Base-by-base conservation (phyloP, 345 rosid species). In the Raphanus raphanistrum region DNA sequence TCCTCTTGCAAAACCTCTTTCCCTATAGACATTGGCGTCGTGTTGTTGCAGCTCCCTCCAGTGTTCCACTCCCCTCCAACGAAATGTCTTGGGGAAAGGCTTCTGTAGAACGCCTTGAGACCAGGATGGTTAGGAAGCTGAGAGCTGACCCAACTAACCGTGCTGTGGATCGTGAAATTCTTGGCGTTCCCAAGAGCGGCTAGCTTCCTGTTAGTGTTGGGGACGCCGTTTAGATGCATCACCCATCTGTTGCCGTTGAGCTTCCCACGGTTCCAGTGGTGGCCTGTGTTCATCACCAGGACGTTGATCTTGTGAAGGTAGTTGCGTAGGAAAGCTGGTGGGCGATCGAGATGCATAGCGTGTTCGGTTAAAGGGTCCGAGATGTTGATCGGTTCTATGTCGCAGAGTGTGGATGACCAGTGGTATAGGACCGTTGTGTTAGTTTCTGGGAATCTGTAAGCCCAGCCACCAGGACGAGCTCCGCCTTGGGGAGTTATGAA, bases 331-430 rank as follows among this genome's bases (percentile, higher is more conserved):
- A 92, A 92, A 4, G 89, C 87, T 25, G 95, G 97, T 29, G 95
- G 91, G 13, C 88, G 87, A 79, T 92, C 97, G 25, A 92, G 91
- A 82, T 92, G 97, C 97, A 92, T 90, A 52, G 93, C 95, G 33
- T 82, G 80, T 41, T 90, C 81, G 4, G 89, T 85, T 60, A 54
- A 62, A 4, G 87, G 92, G 80, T 89, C 73, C 8, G 76, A 68
- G 41, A 76, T 17, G 74, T 87, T 80, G 45, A 92, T 48, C 8
- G 94, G 94, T 71, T 82, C 84, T 76, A 90, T 73, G 77, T 92
- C 93, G 72, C 91, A 86, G 45, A 92, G 89, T 70, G 85, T 72
- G 7, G 97, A 79, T 55, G 97, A 90, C 94, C 97, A 92, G 84
- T 88, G 87, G 78, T 87, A 88, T 15, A 92, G 88, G 66, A 92